Evolutionary conservation across 305 asterid species (phyloP), one percentile per base, ranked within the genome.

Genomic region (Rubia occidens): DNA sequence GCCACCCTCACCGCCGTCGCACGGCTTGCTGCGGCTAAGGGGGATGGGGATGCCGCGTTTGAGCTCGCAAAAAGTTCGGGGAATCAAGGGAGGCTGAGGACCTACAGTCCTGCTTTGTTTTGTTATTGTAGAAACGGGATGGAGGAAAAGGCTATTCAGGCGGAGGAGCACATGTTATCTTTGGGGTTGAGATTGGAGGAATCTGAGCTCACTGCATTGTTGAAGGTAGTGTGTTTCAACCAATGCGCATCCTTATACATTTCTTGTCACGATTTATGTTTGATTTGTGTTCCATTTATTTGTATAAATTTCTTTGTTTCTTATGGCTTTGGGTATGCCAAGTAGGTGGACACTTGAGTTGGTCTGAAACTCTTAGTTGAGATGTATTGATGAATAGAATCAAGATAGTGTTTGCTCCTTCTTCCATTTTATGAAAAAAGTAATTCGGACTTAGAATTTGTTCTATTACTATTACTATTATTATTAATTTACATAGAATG

Each of bases 1-100:
- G 98, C 97, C 24, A 93, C 97, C 43, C 76, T 85, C 77, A 86
- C 97, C 49, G 90, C 96, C 10, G 72, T 87, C 3, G 87, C 97
- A 18, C 78, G 98, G 74, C 83, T 92, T 59, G 94, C 94, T 21
- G 89, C 91, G n/a, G 87, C 95, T 8, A 88, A 78, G 72, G 90
- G 86, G 5, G 96, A 93, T 1, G 97, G 92, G 0, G 91, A 87
- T 43, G 79, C 76, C 47, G 96, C 98, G 1, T 86, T 93, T 71
- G 87, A 87, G 80, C 85, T 93, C 20, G 94, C 96, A 6, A 88
- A 86, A 82, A 82, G 87, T 29, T 88, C 87, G 8, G 84, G 80
- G 66, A 67, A 62, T 9, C 75, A 71, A 5, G 85, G 86, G 72
- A 90, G 79, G 84, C 80, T 93, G 61, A 82, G 97, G 87, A 88